phyloP scores from a whole-genome alignment of 1,139 yeast species.

The Kluyveromyces marxianus region DNA sequence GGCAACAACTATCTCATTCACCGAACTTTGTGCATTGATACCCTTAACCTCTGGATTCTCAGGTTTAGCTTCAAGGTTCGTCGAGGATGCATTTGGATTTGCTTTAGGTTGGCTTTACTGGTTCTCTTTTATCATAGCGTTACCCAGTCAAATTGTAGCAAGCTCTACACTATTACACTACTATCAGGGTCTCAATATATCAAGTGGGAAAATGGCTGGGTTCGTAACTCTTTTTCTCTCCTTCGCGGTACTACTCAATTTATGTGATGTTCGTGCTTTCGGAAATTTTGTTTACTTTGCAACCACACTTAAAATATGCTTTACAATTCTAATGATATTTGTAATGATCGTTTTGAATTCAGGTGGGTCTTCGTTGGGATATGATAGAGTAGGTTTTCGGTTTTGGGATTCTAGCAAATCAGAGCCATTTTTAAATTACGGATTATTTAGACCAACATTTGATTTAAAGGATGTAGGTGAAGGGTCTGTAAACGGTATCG shows the following conservation, averaged over 20 bases:
- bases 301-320: slow-evolving; percentile 49
- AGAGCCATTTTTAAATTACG: slow-evolving; percentile 47
- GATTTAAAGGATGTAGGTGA: slow-evolving; percentile 49
- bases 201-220: slow-evolving; percentile 50
- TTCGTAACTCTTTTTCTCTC: slow-evolving; percentile 51
- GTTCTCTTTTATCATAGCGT: slow-evolving; percentile 63
- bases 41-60: slow-evolving; percentile 78
- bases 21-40: slow-evolving; percentile 77
- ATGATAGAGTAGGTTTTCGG: slow-evolving; percentile 47
- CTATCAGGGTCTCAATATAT: slow-evolving; percentile 41
- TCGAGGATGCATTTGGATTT: slow-evolving; percentile 80
- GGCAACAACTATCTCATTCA: slow-evolving; percentile 63
- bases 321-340: slow-evolving; percentile 48
- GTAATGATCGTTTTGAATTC: slow-evolving; percentile 56
- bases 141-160: slow-evolving; percentile 73
- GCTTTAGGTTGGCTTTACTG: slow-evolving; percentile 75
- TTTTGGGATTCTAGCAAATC: slow-evolving; percentile 58
- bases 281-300: slow-evolving; percentile 66
- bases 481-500: slow-evolving; percentile 38
- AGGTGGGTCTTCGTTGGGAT: slow-evolving; percentile 32
- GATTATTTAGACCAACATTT: slow-evolving; percentile 64
- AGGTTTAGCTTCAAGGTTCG: slow-evolving; percentile 68
- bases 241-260: slow-evolving; percentile 42
- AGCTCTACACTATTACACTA: slow-evolving; percentile 59
- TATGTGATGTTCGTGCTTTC: slow-evolving; percentile 58